Evolutionary conservation across 208 protist species (phyloP).

Genomic region (Trypanosoma melophagium): DNA sequence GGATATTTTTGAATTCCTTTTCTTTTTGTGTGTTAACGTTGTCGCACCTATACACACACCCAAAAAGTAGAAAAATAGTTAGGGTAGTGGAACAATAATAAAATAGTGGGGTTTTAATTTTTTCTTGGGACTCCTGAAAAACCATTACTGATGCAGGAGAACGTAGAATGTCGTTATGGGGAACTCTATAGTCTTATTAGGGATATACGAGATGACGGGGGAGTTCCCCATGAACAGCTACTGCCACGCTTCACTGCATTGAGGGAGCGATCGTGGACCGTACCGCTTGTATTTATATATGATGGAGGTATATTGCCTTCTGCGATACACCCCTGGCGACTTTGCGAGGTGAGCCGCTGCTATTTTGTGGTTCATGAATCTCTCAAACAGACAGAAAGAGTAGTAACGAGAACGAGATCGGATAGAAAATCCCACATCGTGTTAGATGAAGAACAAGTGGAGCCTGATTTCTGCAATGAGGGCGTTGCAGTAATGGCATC

Average conservation of each 20-base stretch:
- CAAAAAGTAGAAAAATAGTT: too few relatives aligned
- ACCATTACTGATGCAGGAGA: not conserved
- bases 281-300: slow-evolving; percentile 34
- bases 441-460: slow-evolving; percentile 6
- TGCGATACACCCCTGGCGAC: slow-evolving; percentile 34
- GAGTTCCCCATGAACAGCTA: slow-evolving; percentile 9
- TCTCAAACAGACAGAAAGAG: not conserved
- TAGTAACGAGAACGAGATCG: not conserved
- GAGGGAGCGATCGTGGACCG: slow-evolving; percentile 4
- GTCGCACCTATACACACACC: too few relatives aligned
- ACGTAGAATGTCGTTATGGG: not conserved
- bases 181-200: slow-evolving; percentile 23
- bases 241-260: slow-evolving; percentile 24
- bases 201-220: slow-evolving; percentile 21
- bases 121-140: too few relatives aligned
- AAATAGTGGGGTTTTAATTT: too few relatives aligned
- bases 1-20: too few relatives aligned
- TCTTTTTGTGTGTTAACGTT: too few relatives aligned
- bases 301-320: slow-evolving; percentile 36
- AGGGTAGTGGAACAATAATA: too few relatives aligned
- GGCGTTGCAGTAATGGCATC: slow-evolving; percentile 6
- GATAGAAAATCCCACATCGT: too few relatives aligned
- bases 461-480: not conserved
- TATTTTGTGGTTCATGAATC: slow-evolving; percentile 4
- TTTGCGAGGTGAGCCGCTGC: slow-evolving; percentile 41